Evolutionary conservation across 2,329 filamentous ascomycete genomes (phyloP).

Genomic region (Talaromyces islandicus): DNA sequence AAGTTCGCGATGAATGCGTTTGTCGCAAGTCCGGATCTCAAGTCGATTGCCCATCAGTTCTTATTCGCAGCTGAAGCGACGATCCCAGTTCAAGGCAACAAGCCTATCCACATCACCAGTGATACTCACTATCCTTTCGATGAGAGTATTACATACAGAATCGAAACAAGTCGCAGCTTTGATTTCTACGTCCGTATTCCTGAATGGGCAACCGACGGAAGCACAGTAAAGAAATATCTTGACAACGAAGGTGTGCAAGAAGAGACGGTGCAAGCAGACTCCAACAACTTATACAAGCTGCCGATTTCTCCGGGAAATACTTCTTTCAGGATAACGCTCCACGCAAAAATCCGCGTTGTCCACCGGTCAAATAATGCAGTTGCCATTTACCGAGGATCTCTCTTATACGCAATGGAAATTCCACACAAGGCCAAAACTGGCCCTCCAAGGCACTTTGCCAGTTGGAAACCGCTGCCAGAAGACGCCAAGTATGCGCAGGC

Average conservation of each 20-base stretch:
- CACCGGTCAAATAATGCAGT: slow-evolving; percentile 9
- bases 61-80: slow-evolving; percentile 7
- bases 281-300: slow-evolving; percentile 4
- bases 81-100: slow-evolving; percentile 4
- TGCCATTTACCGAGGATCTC: slow-evolving; percentile 10
- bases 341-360: slow-evolving; percentile 7
- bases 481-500: slow-evolving; percentile 4
- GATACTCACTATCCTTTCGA: slow-evolving; percentile 10
- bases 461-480: slow-evolving; percentile 8
- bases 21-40: slow-evolving; percentile 8
- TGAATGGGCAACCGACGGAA: slow-evolving; percentile 8
- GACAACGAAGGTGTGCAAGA: not conserved
- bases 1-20: slow-evolving; percentile 12
- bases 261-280: slow-evolving; percentile 6
- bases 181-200: slow-evolving; percentile 9
- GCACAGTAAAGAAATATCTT: slow-evolving; percentile 1
- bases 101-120: slow-evolving; percentile 6
- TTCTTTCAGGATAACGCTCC: slow-evolving; percentile 2
- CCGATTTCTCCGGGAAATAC: slow-evolving; percentile 3
- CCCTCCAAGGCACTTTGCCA: slow-evolving; percentile 8
- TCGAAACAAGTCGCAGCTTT: slow-evolving; percentile 6
- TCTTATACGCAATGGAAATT: slow-evolving; percentile 11
- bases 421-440: slow-evolving; percentile 6
- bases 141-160: slow-evolving; percentile 4
- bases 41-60: slow-evolving; percentile 7